These are phyloP conservation scores for Mortierella hygrophila DNA, from an alignment of 192 early-diverging fungal species.

Conservation along the genomic window DNA sequence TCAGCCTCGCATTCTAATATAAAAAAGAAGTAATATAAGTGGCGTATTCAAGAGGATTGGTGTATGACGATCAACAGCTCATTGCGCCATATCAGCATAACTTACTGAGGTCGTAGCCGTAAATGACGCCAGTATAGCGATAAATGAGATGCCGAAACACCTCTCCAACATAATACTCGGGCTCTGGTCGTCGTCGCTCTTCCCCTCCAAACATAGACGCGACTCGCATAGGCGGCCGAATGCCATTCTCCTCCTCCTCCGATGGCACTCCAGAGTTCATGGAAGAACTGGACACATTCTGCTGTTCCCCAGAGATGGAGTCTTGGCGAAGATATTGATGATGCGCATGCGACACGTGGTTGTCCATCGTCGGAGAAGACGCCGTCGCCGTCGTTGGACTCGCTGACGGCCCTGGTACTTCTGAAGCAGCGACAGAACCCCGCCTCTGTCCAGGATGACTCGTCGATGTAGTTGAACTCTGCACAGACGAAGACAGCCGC, in stretches of 20 bases:
- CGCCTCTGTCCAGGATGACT: not conserved
- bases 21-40: not conserved
- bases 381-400: not conserved
- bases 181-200: conserved; percentile 34
- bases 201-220: conserved; percentile 15
- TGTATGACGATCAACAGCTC: not conserved
- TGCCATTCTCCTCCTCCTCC: not conserved
- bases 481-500: not conserved
- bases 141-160: conserved; percentile 51
- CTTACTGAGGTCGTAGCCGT: conserved; percentile 57
- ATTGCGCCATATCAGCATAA: no score
- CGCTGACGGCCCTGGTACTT: not conserved
- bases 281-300: not conserved
- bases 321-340: conserved; percentile 1
- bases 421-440: not conserved
- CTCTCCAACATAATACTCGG: conserved; percentile 51
- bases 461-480: not conserved
- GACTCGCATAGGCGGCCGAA: not conserved
- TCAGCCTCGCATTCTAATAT: conserved; percentile 45
- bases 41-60: not conserved
- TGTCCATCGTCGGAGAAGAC: conserved; percentile 27
- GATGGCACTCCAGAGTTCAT: not conserved
- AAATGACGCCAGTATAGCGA: conserved; percentile 52
- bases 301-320: conserved; percentile 28
- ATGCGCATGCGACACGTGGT: not conserved